These are phyloP conservation scores for Flammula alnicola DNA, from an alignment of 1,284 basidiomycete genomes.

Conservation along the genomic window DNA sequence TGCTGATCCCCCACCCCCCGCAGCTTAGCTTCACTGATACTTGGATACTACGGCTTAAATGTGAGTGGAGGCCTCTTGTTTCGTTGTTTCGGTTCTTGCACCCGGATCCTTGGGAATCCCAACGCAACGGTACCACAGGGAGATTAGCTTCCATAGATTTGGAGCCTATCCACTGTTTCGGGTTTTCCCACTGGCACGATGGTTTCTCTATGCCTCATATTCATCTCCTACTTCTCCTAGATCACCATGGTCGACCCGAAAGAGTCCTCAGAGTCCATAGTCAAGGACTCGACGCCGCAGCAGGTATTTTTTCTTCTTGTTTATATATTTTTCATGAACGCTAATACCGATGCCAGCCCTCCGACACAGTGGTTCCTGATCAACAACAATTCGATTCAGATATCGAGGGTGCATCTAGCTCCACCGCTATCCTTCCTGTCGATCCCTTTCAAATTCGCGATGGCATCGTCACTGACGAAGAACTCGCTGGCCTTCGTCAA, in stretches of 20 bases:
- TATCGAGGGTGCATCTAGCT: slow-evolving; percentile 46
- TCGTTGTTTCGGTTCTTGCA: slow-evolving; percentile 15
- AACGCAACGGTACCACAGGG: slow-evolving; percentile 31
- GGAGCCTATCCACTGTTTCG: slow-evolving; percentile 41
- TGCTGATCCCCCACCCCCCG: slow-evolving; percentile 4
- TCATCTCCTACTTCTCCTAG: slow-evolving; percentile 26
- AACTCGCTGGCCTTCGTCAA: slow-evolving; percentile 63
- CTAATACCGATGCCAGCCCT: too few species aligned
- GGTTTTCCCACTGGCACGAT: slow-evolving; percentile 37
- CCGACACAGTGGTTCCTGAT: slow-evolving; percentile 48
- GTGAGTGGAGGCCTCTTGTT: slow-evolving; percentile 11
- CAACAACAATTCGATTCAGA: slow-evolving; percentile 40
- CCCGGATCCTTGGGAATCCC: slow-evolving; percentile 31
- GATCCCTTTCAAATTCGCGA: slow-evolving; percentile 69
- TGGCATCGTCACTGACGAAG: slow-evolving; percentile 61
- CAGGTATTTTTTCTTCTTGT: slow-evolving; percentile 17
- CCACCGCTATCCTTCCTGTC: slow-evolving; percentile 30
- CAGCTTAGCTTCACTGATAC: too few species aligned
- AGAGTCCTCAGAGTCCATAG: slow-evolving; percentile 30
- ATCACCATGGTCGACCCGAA: slow-evolving; percentile 38
- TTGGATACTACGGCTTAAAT: background rate
- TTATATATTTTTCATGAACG: slow-evolving; percentile 7
- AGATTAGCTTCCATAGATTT: slow-evolving; percentile 44
- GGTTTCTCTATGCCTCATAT: slow-evolving; percentile 26
- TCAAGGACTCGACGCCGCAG: slow-evolving; percentile 26